Evolutionary conservation across 257 asterid species (phyloP), one percentile per base, ranked within the genome.

Genomic region (Solanum clarkiae): DNA sequence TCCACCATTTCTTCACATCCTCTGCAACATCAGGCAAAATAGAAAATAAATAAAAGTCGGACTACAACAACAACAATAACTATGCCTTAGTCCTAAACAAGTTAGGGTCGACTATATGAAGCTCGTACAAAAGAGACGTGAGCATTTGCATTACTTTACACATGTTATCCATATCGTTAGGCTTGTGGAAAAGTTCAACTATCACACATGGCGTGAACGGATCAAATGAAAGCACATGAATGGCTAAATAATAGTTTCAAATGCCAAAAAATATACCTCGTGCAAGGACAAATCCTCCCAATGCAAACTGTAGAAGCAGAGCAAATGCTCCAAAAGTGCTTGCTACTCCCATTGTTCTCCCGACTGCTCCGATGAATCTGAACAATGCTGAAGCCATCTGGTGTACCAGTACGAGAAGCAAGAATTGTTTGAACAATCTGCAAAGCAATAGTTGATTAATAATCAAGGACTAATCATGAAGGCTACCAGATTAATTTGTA

Each of bases 301-400:
- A 84, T 80, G 94, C 96, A 47, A 93, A 91, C 79, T 90, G 91
- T 86, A 92, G 11, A 65, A 92, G 91, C 81, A 93, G 54, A 1
- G 93, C 89, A 88, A 91, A 93, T 84, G 93, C 77, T 55, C 97
- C 97, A 54, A 90, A 93, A 9, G 97, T 92, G 90, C 92, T 92
- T 3, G 97, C 96, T 8, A 93, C 84, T 62, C 90, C 86, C 97
- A 93, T 93, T 80, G 88, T 92, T 86, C 97, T 88, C 2, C 96
- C 96, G 1, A 89, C 92, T 51, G 95, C 92, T n/a, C 95, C 95
- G 59, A 93, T 91, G 68, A 90, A 91, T 74, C 96, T 80, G 86
- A 93, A 93, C 92, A 93, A 75, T 22, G 90, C 93, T 18, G 88
- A 71, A 45, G 95, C 93, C 40, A 88, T 68, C 59, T 93, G 97